Conservation (phyloP, 2,329 filamentous ascomycete genomes). For the Phialophora expanda region DNA sequence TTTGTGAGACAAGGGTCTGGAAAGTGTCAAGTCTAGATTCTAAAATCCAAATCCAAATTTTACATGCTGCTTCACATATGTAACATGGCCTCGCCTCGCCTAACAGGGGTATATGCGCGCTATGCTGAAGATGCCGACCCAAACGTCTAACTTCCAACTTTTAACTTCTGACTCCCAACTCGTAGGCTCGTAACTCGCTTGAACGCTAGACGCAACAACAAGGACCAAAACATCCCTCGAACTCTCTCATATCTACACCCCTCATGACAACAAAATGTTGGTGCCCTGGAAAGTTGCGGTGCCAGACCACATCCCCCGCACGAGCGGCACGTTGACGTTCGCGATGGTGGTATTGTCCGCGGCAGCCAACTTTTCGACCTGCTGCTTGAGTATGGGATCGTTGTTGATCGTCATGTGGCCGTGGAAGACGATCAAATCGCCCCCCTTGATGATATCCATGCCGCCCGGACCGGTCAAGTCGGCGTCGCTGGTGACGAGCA, state of each 20-base stretch:
- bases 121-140: not conserved
- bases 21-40: not conserved
- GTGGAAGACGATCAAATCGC: conserved; percentile 38
- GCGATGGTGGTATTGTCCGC: conserved; percentile 23
- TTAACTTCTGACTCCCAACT: not conserved
- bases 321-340: conserved; percentile 29
- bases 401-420: conserved; percentile 35
- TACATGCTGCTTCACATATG: too few relatives aligned
- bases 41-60: not conserved
- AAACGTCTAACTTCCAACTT: too few relatives aligned
- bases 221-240: not conserved
- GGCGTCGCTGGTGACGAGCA: conserved; percentile 45
- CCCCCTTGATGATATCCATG: conserved; percentile 37
- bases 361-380: conserved; percentile 23
- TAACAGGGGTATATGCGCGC: not conserved
- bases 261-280: conserved; percentile 23
- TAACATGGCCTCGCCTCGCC: too few relatives aligned
- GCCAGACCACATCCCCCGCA: conserved; percentile 37
- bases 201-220: conserved; percentile 22
- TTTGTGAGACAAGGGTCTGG: not conserved
- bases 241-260: not conserved
- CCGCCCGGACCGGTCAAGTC: conserved; percentile 38
- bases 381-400: conserved; percentile 24
- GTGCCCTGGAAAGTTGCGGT: conserved; percentile 29
- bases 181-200: conserved; percentile 4